Evolutionary conservation across 148 eudicot genomes (phyloP).

Genomic region (Spergularia bocconei): DNA sequence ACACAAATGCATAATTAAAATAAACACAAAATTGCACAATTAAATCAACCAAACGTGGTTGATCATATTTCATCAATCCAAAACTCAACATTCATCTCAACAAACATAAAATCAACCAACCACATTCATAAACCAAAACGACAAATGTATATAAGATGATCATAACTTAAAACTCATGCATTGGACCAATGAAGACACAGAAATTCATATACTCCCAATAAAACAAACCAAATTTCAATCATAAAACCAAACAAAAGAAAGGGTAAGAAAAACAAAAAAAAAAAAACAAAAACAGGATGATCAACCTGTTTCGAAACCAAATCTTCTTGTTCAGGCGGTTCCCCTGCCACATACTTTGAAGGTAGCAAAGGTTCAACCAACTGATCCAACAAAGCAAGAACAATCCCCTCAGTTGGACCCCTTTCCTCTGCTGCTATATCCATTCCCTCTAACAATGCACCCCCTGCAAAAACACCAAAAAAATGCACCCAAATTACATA

Average conservation of each 20-base stretch:
- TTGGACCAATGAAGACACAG: no score
- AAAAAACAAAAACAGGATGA: conserved; percentile 13
- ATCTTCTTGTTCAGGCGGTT: conserved; percentile 40
- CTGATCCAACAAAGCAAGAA: conserved; percentile 62
- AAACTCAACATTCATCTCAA: neutral
- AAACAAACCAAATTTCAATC: neutral
- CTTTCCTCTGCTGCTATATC: conserved; percentile 21
- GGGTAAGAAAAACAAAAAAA: neutral
- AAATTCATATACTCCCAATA: neutral
- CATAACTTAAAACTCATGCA: neutral
- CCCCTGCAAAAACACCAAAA: conserved; percentile 16
- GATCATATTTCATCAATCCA: neutral
- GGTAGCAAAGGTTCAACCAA: conserved; percentile 78
- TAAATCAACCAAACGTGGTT: neutral
- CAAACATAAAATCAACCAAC: no score
- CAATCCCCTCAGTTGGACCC: conserved; percentile 46
- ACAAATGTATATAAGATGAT: neutral
- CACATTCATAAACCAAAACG: no score
- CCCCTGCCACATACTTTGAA: conserved; percentile 20
- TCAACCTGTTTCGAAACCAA: conserved; percentile 76
- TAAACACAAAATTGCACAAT: no score
- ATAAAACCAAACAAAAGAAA: neutral
- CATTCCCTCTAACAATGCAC: conserved; percentile 24
- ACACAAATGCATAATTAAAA: no score
- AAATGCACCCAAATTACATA: conserved; percentile 11